These are phyloP conservation scores for Aspergillus sp. DNA, from an alignment of 2,329 filamentous ascomycete species.

Conservation along the genomic window DNA sequence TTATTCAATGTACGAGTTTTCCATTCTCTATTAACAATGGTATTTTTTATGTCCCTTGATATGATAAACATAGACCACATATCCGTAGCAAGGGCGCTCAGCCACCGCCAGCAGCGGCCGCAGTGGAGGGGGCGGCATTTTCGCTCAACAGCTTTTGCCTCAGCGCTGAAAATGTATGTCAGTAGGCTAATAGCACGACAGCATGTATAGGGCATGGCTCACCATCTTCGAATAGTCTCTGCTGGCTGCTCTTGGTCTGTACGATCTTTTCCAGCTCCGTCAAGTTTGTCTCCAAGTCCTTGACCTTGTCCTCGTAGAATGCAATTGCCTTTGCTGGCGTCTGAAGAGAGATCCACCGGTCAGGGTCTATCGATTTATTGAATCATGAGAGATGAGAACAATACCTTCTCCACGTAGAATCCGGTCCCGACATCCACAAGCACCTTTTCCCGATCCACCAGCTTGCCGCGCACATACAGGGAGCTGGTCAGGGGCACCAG, in stretches of 20 bases:
- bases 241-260: slow-evolving; percentile 75
- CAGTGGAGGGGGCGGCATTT: slow-evolving; percentile 36
- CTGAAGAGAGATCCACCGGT: slow-evolving; percentile 27
- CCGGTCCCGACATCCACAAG: slow-evolving; percentile 92
- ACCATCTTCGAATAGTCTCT: slow-evolving; percentile 88
- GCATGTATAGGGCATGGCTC: slow-evolving; percentile 26
- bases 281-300: slow-evolving; percentile 63
- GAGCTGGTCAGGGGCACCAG: slow-evolving; percentile 95
- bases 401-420: slow-evolving; percentile 89
- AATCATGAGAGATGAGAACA: neutral
- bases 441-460: slow-evolving; percentile 72
- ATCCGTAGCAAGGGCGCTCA: slow-evolving; percentile 6
- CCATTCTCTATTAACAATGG: neutral
- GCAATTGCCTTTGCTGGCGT: slow-evolving; percentile 59
- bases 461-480: slow-evolving; percentile 82
- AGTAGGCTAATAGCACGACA: slow-evolving; percentile 10
- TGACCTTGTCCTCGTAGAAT: slow-evolving; percentile 69
- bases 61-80: too few species aligned
- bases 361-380: neutral
- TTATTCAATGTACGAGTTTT: too few species aligned
- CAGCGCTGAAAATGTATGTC: slow-evolving; percentile 41
- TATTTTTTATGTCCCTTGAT: neutral
- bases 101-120: slow-evolving; percentile 24
- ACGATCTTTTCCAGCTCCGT: slow-evolving; percentile 68
- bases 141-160: slow-evolving; percentile 53